Evolutionary conservation across 2,329 filamentous ascomycete species (phyloP).

Genomic region (Exutisphaerella laricina): DNA sequence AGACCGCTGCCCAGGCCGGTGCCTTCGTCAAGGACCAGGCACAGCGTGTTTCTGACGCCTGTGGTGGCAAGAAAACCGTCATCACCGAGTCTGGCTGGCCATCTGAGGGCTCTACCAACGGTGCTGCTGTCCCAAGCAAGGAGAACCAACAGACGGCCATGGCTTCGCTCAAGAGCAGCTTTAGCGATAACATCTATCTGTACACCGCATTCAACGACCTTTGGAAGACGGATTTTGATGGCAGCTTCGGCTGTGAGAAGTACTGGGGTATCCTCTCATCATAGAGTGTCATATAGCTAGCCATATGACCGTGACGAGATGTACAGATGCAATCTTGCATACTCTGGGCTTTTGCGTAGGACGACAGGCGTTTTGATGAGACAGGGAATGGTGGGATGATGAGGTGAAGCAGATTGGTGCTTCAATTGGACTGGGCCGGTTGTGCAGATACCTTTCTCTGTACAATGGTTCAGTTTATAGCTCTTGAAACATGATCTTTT

Average conservation of each 20-base stretch:
- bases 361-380: conserved; percentile 2
- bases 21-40: conserved; percentile 58
- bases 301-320: neutral
- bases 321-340: conserved; percentile 3
- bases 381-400: too few species aligned
- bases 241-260: conserved; percentile 65
- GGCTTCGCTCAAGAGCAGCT: conserved; percentile 56
- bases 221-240: conserved; percentile 64
- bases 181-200: conserved; percentile 58
- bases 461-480: neutral
- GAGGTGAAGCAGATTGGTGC: neutral
- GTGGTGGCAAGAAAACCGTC: conserved; percentile 56
- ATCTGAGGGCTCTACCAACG: conserved; percentile 60
- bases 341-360: conserved; percentile 7
- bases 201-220: conserved; percentile 75
- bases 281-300: neutral
- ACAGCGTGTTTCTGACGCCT: conserved; percentile 43
- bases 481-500: too few species aligned
- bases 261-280: conserved; percentile 54
- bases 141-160: conserved; percentile 63
- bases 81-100: conserved; percentile 87
- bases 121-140: conserved; percentile 61
- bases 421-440: neutral
- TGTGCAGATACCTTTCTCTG: neutral
- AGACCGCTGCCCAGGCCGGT: conserved; percentile 57